Evolutionary conservation across 345 rosid species (phyloP), one percentile per base, ranked within the genome.

Genomic region (Eucalyptus leucophloia): DNA sequence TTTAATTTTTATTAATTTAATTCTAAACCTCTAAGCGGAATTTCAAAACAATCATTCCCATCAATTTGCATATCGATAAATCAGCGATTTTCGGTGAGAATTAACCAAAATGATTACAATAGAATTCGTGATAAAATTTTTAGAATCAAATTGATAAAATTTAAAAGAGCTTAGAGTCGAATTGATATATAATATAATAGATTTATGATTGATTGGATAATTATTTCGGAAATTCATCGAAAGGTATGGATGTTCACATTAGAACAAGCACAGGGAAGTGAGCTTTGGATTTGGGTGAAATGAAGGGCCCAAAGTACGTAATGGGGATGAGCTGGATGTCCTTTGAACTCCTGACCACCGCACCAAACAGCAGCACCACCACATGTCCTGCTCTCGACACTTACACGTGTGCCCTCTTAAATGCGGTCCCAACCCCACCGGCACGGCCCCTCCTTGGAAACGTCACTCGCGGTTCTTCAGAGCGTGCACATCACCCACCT

Each of bases 31-130:
- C 23, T 37, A 12, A 23, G 3, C 2, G 2, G 1, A 37, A 37
- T 72, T 34, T 2, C 4, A 56, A 56, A 53, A 19, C 0, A 8
- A 1, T 19, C 5, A 53, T 53, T 21, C 26, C 1, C 26, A 8
- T 53, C 26, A 19, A 53, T 53, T 21, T 53, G 24, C 2, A 53
- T 2, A 21, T 21, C 1, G 0, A 12, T 4, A 69, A 3, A 2
- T 34, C 7, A 17, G 4, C 4, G 2, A 32, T 32, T 34, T 5
- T 1, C 0, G 0, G 0, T 7, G 0, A 32, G 0, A 32, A 67
- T 69, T 17, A 4, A 1, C 16, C 6, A 21, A 9, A 69, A 69
- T 17, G 11, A 32, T 10, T 0, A 19, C 0, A 18, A 34, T 34
- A 11, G 5, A 32, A 69, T 69, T 51, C 0, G 4, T 51, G 23